phyloP scores from a whole-genome alignment of 2,329 filamentous ascomycete genomes.

The Sclerotinia nivalis region DNA sequence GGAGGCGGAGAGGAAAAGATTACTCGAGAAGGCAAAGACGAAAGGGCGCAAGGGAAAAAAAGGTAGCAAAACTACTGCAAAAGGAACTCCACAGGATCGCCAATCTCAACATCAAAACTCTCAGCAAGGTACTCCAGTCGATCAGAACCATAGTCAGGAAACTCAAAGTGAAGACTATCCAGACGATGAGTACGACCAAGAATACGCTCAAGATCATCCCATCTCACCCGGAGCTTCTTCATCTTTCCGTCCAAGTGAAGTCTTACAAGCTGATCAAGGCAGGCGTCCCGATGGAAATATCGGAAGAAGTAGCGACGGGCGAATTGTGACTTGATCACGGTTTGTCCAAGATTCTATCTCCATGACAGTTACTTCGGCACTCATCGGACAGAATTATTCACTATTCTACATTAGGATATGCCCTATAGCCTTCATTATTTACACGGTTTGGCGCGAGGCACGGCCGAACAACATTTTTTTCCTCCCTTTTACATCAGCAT shows the following conservation, averaged over 20 bases:
- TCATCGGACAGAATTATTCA: background rate
- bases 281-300: slow-evolving; percentile 11
- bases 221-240: slow-evolving; percentile 1
- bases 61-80: slow-evolving; percentile 56
- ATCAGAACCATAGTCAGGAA: slow-evolving; percentile 41
- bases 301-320: slow-evolving; percentile 18
- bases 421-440: background rate
- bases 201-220: slow-evolving; percentile 37
- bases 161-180: slow-evolving; percentile 52
- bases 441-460: slow-evolving; percentile 1
- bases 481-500: slow-evolving; percentile 15
- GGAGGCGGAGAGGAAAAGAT: slow-evolving; percentile 78
- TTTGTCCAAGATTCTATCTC: background rate
- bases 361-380: background rate
- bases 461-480: background rate
- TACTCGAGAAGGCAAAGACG: slow-evolving; percentile 91
- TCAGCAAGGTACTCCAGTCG: slow-evolving; percentile 41
- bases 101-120: slow-evolving; percentile 40
- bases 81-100: slow-evolving; percentile 35
- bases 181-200: slow-evolving; percentile 53
- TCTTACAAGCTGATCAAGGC: slow-evolving; percentile 7
- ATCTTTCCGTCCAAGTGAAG: slow-evolving; percentile 11
- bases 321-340: slow-evolving; percentile 14
- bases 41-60: slow-evolving; percentile 91
- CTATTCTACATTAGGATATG: slow-evolving; percentile 7